Conservation (phyloP, 78 protist genomes). For the Dictyostelium discoideum region DNA sequence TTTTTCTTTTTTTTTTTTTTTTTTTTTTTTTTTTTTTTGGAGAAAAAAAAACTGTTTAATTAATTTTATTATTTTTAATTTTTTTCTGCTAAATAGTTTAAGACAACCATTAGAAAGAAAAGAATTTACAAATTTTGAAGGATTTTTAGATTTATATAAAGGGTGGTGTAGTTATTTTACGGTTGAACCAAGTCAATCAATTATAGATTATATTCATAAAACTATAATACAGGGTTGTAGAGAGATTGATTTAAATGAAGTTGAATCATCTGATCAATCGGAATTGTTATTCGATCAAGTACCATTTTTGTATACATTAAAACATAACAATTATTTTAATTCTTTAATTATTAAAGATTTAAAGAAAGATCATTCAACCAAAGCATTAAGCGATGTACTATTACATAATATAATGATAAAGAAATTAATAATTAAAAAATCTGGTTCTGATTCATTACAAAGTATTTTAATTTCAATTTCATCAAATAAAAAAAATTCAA, state of each 20-base stretch:
- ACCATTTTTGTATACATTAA: slow-evolving; percentile 30
- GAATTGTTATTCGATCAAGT: slow-evolving; percentile 29
- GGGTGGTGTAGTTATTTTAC: slow-evolving; percentile 67
- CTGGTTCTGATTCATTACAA: slow-evolving; percentile 51
- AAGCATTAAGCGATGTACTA: slow-evolving; percentile 51
- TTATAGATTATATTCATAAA: neutral
- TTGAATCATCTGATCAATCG: slow-evolving; percentile 17
- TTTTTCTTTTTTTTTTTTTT: neutral
- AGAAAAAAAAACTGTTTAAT: too few relatives aligned
- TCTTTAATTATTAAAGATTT: slow-evolving; percentile 33
- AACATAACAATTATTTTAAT: slow-evolving; percentile 20
- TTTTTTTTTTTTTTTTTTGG: too few relatives aligned
- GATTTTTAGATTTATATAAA: slow-evolving; percentile 32
- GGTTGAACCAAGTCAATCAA: neutral
- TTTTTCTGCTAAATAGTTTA: neutral
- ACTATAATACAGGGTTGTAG: neutral
- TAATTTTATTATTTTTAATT: neutral
- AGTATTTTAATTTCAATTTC: slow-evolving; percentile 32
- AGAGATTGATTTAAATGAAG: slow-evolving; percentile 46
- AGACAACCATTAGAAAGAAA: slow-evolving; percentile 32
- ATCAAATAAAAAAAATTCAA: slow-evolving; percentile 44
- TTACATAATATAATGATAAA: slow-evolving; percentile 36
- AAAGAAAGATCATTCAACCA: slow-evolving; percentile 15
- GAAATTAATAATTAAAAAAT: slow-evolving; percentile 12
- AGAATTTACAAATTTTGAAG: slow-evolving; percentile 10